A percentile compares a stretch with the other conserved stretches of the same genome.
phyloP scores from a whole-genome alignment of 371 early-diverging fungal species.

The Haplosporangium sp. region DNA sequence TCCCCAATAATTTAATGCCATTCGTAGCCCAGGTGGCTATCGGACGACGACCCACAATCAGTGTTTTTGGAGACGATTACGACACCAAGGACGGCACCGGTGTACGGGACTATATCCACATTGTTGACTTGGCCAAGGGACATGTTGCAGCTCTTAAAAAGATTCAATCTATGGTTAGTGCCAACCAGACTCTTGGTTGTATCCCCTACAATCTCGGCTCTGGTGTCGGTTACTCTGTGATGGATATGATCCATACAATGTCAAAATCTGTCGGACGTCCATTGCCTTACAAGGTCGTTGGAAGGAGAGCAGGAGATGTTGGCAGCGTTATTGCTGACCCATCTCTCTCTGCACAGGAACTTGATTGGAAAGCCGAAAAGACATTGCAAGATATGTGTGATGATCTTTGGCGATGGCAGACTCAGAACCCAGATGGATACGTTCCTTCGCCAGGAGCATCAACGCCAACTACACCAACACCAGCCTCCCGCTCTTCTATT shows the following conservation, averaged over 20 bases:
- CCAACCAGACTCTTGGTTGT: constrained; percentile 59
- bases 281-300: constrained; percentile 74
- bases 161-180: constrained; percentile 51
- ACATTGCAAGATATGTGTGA: constrained; percentile 87
- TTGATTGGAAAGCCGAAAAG: constrained; percentile 81
- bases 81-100: constrained; percentile 90
- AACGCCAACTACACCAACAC: constrained; percentile 24
- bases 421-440: constrained; percentile 77
- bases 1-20: constrained; percentile 92
- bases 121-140: constrained; percentile 88
- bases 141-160: constrained; percentile 87
- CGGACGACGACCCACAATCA: constrained; percentile 78
- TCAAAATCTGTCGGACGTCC: constrained; percentile 73
- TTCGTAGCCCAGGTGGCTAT: constrained; percentile 85
- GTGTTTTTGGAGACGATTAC: constrained; percentile 88
- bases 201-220: constrained; percentile 90
- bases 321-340: constrained; percentile 86
- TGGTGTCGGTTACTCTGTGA: constrained; percentile 87
- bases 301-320: constrained; percentile 86
- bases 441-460: constrained; percentile 2
- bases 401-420: constrained; percentile 91
- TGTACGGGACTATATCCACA: constrained; percentile 94
- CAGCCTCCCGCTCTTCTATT: constrained; percentile 18
- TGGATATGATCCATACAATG: constrained; percentile 89
- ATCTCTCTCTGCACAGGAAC: constrained; percentile 72